Conservation (phyloP, 805 yeast species). For the Candida orba region DNA sequence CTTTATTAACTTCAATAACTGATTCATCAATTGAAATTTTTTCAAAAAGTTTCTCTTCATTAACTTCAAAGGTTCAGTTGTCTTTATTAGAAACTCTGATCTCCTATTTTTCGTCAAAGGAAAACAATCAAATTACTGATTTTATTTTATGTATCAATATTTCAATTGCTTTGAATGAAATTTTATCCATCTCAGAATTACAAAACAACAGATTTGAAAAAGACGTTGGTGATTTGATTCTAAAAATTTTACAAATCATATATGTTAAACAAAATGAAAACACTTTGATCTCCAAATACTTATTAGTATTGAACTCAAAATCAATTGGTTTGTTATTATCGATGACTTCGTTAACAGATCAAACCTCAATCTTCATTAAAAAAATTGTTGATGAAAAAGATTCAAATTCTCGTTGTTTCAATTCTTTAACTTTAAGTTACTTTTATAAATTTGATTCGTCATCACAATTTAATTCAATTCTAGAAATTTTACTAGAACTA, state of each 20-base stretch:
- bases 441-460: slow-evolving; percentile 36
- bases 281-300: slow-evolving; percentile 14
- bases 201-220: slow-evolving; percentile 23
- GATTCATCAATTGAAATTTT: slow-evolving; percentile 77
- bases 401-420: slow-evolving; percentile 58
- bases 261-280: slow-evolving; percentile 7
- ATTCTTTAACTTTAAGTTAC: slow-evolving; percentile 41
- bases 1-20: slow-evolving; percentile 46
- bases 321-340: slow-evolving; percentile 47
- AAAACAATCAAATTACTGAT: slow-evolving; percentile 26
- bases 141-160: slow-evolving; percentile 54
- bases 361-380: slow-evolving; percentile 50
- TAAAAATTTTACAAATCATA: slow-evolving; percentile 41
- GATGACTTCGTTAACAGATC: slow-evolving; percentile 32
- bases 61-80: slow-evolving; percentile 74
- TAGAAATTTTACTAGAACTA: slow-evolving; percentile 53
- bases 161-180: slow-evolving; percentile 56
- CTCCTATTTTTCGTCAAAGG: slow-evolving; percentile 40
- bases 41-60: slow-evolving; percentile 57
- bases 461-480: slow-evolving; percentile 35
- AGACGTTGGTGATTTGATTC: slow-evolving; percentile 36
- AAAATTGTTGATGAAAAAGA: slow-evolving; percentile 57
- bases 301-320: slow-evolving; percentile 45
- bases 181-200: slow-evolving; percentile 23
- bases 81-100: slow-evolving; percentile 81